Base-by-base conservation (phyloP, 164 flowering plant species). In the Vitis riparia region DNA sequence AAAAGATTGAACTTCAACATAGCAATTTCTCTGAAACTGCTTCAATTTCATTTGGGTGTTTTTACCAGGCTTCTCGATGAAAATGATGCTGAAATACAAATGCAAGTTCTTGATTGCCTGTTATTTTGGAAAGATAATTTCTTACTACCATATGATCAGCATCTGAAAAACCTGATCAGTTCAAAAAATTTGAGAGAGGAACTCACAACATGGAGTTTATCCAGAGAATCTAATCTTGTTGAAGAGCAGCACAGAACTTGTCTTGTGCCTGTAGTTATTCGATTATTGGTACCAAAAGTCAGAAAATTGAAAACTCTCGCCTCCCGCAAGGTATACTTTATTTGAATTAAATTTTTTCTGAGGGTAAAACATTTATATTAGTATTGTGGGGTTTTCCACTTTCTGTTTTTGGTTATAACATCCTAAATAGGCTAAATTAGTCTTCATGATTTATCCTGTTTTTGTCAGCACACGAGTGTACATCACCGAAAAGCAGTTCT, bases 201-300 rank as follows among this genome's bases (percentile, higher is more conserved):
- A 71, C 82, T 96, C 52, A 83, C 93, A 2, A 87, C 87, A 47
- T 96, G 99, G 99, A 87, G 86, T 71, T 82, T 96, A 66, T 90
- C 98, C 29, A 83, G 66, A 62, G 94, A 90, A 48, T 82, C 91
- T 9, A 63, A 75, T 76, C 70, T 69, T 15, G 78, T 96, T 79
- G 87, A 85, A 76, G 88, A 85, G n/a, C 55, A 44, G 11, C 98
- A 96, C 68, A 82, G 99, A 73, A 55, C 59, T 63, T 2, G 78
- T 67, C 76, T 96, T 78, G 77, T 93, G 63, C 97, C 97, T 66
- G 5, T 89, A 0, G 83, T 88, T 69, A 79, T 88, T 49, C 88
- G 87, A 8, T 37, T 89, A 60, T 71, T 96, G 68, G 78, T 86
- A 67, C 97, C 98, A 29, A 96, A 96, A 90, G 91, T 96, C 55